Evolutionary conservation across 164 flowering plant species (phyloP), one percentile per base, ranked within the genome.

Genomic region (Magnolia officinalis): DNA sequence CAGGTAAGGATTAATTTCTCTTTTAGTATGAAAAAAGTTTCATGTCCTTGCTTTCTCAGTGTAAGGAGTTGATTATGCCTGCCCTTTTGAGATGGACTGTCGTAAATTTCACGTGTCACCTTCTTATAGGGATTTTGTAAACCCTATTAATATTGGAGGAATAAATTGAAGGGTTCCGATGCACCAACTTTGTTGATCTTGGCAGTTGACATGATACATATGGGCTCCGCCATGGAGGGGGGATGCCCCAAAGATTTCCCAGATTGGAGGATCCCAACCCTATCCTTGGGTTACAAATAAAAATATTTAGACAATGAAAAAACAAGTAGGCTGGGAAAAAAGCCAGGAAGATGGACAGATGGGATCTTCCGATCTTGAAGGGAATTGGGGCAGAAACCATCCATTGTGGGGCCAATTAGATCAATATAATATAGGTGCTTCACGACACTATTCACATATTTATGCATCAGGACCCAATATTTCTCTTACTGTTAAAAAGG

Each of bases 1-100:
- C 72, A 87, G 99, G 99, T 92, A 80, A 23, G 82, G 52, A 69
- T 23, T 72, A 18, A 67, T 1, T 31, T 68, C 50, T 29, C 31
- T 9, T 68, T 68, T 31, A 64, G 67, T 4, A 16, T 64, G 6
- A 50, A 19, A 18, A 52, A 50, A 10, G 45, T 49, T 29, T 67
- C 45, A 11, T 13, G 18, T 10, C 26, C 6, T 66, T 64, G 6
- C 4, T 13, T 51, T 49, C 19, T 63, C 23, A 74, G 6, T 49
- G 18, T 6, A 1, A 63, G 16, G 23, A 20, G 13, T 20, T n/a
- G 45, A 11, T 66, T 21, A 66, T 23, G 13, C 26, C 26, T 20
- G 8, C 14, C 13, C 26, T 66, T 8, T 66, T 63, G 21, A 18
- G 18, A 63, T 63, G 9, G 8, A 0, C 45, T 37, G 6, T 37